Base-by-base conservation (phyloP, 495 filamentous ascomycete genomes). In the Paragyromitra xinjiangensis region DNA sequence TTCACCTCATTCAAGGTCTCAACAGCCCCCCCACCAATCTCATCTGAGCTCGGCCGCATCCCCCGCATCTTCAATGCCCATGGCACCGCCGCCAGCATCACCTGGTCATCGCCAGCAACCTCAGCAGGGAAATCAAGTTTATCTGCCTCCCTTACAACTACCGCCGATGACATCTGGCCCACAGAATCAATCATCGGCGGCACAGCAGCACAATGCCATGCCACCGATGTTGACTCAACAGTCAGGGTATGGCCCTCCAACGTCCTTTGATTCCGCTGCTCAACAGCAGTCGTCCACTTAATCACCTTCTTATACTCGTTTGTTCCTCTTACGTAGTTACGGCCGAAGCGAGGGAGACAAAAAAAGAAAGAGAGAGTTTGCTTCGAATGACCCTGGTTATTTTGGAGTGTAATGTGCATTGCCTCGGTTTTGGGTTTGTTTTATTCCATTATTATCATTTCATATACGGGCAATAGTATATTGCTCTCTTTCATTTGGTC, bases 261-360 rank as follows among this genome's bases (percentile, higher is more conserved):
- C 70, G 50, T 83, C 81, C 37, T 83, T 82, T 71, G 81, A 80
- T 78, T 82, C 81, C 40, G 81, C 81, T 70, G 78, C 81, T 63
- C 81, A 82, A 26, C 79, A 81, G 80, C 80, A 80, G 48, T 81
- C 80, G 37, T 81, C 80, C 39, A 64, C 80, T 66, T 81, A 81
- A 61, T 73, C 73, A 73, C 58, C 79, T 67, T 71, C 78, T 80
- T 81, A 67, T 80, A 50, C 75, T 80, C 55, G 74, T 66, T 73
- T 45, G 48, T 55, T 65, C 29, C 48, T 69, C 53, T 78, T 73
- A 63, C 37, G 77, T 59, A 78, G 68, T 65, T 73, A 78, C 74
- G 77, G 74, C 62, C 61, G 77, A 78, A 79, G 61, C 51, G 77
- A 73, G 40, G 73, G 51, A 37, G 61, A 73, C 44, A 77, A 66